Evolutionary conservation across 306 rosid genomes (phyloP), one percentile per base, ranked within the genome.

Genomic region (Acmispon strigosus): DNA sequence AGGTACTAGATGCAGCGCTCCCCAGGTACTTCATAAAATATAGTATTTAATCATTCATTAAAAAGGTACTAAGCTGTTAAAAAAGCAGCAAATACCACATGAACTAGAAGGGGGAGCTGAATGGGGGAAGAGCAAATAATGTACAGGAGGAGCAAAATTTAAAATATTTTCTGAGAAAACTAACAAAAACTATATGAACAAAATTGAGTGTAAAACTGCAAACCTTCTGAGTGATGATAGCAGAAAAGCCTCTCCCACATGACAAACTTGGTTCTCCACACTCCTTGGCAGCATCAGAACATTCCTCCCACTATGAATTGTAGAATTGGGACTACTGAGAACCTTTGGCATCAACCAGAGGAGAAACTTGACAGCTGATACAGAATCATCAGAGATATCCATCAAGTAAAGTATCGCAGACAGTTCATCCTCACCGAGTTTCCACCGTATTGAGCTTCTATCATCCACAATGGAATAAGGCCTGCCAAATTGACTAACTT

Each of bases 331-430:
- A 75, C 84, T 81, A 72, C 73, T 79, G 50, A 74, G 73, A 71
- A 83, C 96, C 82, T 87, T 94, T 2, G 99, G 99, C 81, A 91
- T 82, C 89, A 94, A 62, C 99, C 95, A 94, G 62, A 94, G 86
- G 54, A 94, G 89, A 82, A 94, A 84, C 66, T 87, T 89, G 56
- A 89, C 97, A 55, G 89, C 95, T 52, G 80, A 82, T 67, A 91
- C 91, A 61, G 87, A 84, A 83, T 94, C 96, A 54, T 87, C 86
- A 24, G 95, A 84, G 44, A 80, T 80, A 78, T 91, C 99, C 83
- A 83, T 87, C 75, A 87, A 75, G 84, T 86, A 89, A 59, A 94
- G 86, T 76, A 92, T 75, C 17, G 79, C 58, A 72, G 97, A 89
- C 47, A 94, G 88, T 72, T 94, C 95, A 59, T 91, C 97, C 78